Percentiles rank a stretch among this genome's conserved stretches.
Evolutionary conservation across 177 flowering plant species (phyloP).

Genomic region (Telopea speciosissima): DNA sequence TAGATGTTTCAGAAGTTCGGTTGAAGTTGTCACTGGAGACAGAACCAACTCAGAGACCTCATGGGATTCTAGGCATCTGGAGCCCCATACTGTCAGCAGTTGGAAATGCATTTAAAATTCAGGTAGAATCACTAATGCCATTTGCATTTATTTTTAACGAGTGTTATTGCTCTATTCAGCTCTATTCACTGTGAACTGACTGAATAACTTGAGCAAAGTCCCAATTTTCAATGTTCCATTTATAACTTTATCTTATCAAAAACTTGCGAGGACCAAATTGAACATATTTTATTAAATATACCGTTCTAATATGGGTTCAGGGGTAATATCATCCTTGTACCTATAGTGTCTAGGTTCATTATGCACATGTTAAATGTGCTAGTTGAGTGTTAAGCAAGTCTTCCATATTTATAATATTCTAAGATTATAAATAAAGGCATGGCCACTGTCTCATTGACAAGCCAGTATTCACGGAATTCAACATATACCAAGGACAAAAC

Average conservation of each 20-base stretch:
- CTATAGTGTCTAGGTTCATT: too few species aligned
- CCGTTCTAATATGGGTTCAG: too few species aligned
- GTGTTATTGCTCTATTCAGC: too few species aligned
- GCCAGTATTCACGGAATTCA: too few species aligned
- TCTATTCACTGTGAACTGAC: not conserved
- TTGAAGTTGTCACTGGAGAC: slow-evolving; percentile 77
- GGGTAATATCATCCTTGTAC: too few species aligned
- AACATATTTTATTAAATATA: too few species aligned
- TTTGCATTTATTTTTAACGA: not conserved
- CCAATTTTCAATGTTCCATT: not conserved
- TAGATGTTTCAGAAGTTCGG: slow-evolving; percentile 88
- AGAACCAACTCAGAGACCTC: slow-evolving; percentile 83
- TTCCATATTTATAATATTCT: too few species aligned
- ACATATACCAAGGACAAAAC: not conserved
- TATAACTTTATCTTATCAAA: not conserved
- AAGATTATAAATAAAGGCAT: too few species aligned
- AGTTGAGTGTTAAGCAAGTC: too few species aligned
- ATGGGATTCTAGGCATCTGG: slow-evolving; percentile 92
- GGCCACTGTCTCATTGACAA: too few species aligned
- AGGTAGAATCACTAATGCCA: slow-evolving; percentile 40
- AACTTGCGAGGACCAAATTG: not conserved
- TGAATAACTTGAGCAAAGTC: not conserved
- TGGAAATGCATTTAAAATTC: slow-evolving; percentile 92
- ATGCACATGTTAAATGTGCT: too few species aligned
- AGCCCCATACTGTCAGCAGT: slow-evolving; percentile 89